Percentiles rank a stretch among this genome's conserved stretches.
phyloP scores from a whole-genome alignment of 1,284 basidiomycete species.

The Rugiboletus extremiorientalis region DNA sequence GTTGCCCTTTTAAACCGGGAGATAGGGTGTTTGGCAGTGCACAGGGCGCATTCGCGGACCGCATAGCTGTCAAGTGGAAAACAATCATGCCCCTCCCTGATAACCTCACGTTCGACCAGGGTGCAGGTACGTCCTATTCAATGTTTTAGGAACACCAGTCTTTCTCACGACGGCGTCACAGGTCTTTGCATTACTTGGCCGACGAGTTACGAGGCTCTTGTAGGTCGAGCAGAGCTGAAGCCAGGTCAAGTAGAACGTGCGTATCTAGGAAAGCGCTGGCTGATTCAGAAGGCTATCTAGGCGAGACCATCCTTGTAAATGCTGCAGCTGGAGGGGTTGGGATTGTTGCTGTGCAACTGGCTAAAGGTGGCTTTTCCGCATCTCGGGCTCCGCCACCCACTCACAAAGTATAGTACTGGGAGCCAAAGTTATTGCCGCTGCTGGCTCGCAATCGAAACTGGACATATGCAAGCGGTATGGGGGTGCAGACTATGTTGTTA shows the following conservation, averaged over 20 bases:
- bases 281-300: slow-evolving; percentile 38
- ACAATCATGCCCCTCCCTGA: slow-evolving; percentile 59
- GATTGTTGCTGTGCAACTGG: slow-evolving; percentile 86
- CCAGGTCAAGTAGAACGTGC: slow-evolving; percentile 44
- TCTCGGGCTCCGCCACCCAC: neutral
- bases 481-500: slow-evolving; percentile 67
- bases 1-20: slow-evolving; percentile 79
- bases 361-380: slow-evolving; percentile 57
- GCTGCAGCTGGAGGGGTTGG: slow-evolving; percentile 95
- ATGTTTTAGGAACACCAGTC: slow-evolving; percentile 34
- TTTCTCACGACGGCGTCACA: slow-evolving; percentile 30
- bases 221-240: slow-evolving; percentile 79
- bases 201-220: slow-evolving; percentile 87
- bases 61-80: slow-evolving; percentile 54
- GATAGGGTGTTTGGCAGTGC: slow-evolving; percentile 89
- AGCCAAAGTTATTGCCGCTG: slow-evolving; percentile 79
- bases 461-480: slow-evolving; percentile 67
- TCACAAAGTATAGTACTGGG: slow-evolving; percentile 54
- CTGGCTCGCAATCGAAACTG: slow-evolving; percentile 67
- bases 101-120: slow-evolving; percentile 66
- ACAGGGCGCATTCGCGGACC: slow-evolving; percentile 81
- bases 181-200: slow-evolving; percentile 85
- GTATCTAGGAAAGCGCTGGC: slow-evolving; percentile 1
- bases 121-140: slow-evolving; percentile 42
- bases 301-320: slow-evolving; percentile 87